Conservation (phyloP, 768 basidiomycete species). For the Coprinellus micaceus region DNA sequence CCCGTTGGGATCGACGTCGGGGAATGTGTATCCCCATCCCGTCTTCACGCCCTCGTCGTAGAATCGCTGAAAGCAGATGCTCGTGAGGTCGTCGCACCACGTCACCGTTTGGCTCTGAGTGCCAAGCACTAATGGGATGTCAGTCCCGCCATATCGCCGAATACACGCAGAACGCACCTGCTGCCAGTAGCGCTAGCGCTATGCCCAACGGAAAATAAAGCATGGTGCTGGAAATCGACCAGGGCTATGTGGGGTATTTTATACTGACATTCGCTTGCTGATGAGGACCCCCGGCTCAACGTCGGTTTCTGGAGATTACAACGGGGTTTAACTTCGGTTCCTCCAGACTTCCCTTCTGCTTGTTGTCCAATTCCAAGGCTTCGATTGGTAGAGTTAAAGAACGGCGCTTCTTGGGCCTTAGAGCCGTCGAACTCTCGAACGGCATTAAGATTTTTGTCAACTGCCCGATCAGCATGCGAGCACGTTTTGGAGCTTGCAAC, state of each 20-base stretch:
- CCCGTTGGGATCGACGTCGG: not conserved
- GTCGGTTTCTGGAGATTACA: not conserved
- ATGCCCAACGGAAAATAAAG: not conserved
- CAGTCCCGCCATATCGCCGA: not conserved
- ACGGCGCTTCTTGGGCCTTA: no score
- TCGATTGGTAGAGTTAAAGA: not conserved
- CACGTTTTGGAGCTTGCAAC: no score
- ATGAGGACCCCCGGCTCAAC: not conserved
- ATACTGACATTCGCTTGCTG: not conserved
- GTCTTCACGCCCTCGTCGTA: slow-evolving; percentile 2
- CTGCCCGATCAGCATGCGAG: no score
- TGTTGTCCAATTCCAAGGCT: not conserved
- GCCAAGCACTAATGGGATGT: not conserved
- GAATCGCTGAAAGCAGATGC: slow-evolving; percentile 8
- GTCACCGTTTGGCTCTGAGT: not conserved
- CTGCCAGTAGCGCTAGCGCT: not conserved
- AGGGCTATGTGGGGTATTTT: not conserved
- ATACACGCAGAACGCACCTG: not conserved
- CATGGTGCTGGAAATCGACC: not conserved
- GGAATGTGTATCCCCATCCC: slow-evolving; percentile 8
- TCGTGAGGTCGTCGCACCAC: slow-evolving; percentile 7
- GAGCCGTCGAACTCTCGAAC: no score
- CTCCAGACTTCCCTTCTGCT: not conserved
- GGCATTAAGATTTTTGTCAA: no score
- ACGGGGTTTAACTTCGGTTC: not conserved